A percentile compares a stretch with the other conserved stretches of the same genome.
phyloP scores from a whole-genome alignment of 2,329 filamentous ascomycete genomes.

The Cadophora luteo-olivacea region DNA sequence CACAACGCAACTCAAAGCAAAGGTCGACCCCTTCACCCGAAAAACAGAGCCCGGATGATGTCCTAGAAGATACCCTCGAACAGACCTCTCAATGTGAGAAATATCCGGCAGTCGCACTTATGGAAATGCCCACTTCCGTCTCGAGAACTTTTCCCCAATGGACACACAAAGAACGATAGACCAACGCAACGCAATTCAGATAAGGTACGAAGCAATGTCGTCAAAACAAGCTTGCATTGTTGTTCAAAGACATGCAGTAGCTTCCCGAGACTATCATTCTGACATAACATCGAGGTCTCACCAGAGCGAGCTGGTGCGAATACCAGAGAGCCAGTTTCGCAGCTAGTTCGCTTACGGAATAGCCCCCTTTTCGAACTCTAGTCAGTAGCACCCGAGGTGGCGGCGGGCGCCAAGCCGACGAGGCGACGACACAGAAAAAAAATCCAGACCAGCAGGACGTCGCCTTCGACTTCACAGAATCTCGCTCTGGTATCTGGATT shows the following conservation, averaged over 20 bases:
- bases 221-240: conserved; percentile 34
- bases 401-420: conserved; percentile 5
- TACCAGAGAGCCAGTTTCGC: not conserved
- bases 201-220: conserved; percentile 21
- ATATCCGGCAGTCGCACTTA: no score
- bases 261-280: conserved; percentile 34
- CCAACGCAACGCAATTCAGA: not conserved
- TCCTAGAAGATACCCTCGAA: no score
- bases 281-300: conserved; percentile 16
- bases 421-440: conserved; percentile 20
- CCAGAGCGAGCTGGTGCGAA: not conserved
- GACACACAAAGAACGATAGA: not conserved
- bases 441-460: not conserved
- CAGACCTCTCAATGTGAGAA: not conserved
- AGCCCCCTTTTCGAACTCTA: not conserved
- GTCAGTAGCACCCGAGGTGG: not conserved
- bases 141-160: not conserved
- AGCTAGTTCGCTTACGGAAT: not conserved
- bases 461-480: no score
- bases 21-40: no score
- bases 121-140: not conserved
- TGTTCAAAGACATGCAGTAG: conserved; percentile 26
- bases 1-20: no score
- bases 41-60: no score
- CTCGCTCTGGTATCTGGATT: not conserved